A percentile compares a stretch with the other conserved stretches of the same genome.
Evolutionary conservation across 441 rosid genomes (phyloP).

Genomic region (Hura crepitans): DNA sequence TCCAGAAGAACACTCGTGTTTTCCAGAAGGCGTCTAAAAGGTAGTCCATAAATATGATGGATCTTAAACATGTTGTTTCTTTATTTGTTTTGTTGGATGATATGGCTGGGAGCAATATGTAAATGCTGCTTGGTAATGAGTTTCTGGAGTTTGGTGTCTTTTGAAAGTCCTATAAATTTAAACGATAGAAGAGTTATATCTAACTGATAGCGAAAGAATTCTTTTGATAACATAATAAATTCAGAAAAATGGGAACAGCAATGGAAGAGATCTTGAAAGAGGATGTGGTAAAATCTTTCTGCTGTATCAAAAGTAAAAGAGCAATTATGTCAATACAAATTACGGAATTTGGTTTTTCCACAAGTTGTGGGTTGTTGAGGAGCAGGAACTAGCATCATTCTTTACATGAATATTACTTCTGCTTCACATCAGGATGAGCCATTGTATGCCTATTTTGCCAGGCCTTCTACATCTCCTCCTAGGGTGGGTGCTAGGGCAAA

Average conservation of each 20-base stretch:
- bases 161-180: neutral
- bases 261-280: neutral
- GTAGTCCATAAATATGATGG: conserved; percentile 26
- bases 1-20: conserved; percentile 32
- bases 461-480: conserved; percentile 52
- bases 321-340: neutral
- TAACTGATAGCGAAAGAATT: neutral
- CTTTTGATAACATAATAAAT: neutral
- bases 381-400: neutral
- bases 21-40: conserved; percentile 42
- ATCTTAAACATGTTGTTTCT: conserved; percentile 15
- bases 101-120: neutral
- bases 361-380: neutral
- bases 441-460: conserved; percentile 31
- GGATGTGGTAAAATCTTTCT: neutral
- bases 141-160: neutral
- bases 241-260: neutral
- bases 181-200: neutral
- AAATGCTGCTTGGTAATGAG: neutral
- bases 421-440: conserved; percentile 13
- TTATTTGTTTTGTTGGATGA: neutral
- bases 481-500: conserved; percentile 39
- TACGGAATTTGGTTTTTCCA: conserved; percentile 1
- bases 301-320: neutral
- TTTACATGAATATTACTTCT: neutral